These are phyloP conservation scores for Lolium rigidum DNA, from an alignment of 176 grass and related monocot species.

Conservation along the genomic window DNA sequence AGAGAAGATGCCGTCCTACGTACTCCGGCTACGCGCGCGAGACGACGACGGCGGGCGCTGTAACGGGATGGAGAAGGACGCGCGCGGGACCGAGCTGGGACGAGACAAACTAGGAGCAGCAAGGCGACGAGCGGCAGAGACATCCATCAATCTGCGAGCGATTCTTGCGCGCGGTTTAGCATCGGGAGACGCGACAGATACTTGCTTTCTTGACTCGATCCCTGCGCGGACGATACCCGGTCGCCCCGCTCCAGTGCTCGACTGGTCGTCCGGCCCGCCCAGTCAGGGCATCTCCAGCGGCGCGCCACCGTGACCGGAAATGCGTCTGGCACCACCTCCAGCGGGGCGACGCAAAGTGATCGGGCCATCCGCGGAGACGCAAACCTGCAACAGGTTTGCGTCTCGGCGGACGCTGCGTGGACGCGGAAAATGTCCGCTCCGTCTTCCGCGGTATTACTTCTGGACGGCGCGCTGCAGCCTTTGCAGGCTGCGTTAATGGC, in stretches of 20 bases:
- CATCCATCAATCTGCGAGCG: slow-evolving; percentile 4
- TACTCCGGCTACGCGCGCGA: background rate
- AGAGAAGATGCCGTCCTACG: background rate
- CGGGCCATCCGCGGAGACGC: too few relatives aligned
- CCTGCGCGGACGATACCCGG: background rate
- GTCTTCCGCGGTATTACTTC: too few relatives aligned
- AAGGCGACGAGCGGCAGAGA: background rate
- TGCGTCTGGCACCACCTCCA: too few relatives aligned
- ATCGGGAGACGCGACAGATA: background rate
- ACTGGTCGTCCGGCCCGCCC: background rate
- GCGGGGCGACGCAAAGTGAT: too few relatives aligned
- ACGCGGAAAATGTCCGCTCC: too few relatives aligned
- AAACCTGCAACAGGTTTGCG: too few relatives aligned
- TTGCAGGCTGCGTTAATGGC: too few relatives aligned
- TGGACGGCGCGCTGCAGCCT: too few relatives aligned
- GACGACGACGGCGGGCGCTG: background rate
- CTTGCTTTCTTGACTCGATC: slow-evolving; percentile 4
- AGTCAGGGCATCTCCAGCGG: too few relatives aligned
- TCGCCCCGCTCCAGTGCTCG: background rate
- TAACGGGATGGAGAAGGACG: background rate
- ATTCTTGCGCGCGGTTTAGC: background rate
- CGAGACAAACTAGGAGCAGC: slow-evolving; percentile 18
- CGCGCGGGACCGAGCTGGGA: background rate
- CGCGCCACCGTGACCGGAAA: too few relatives aligned
- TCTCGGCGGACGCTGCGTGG: too few relatives aligned